These are phyloP conservation scores for Apophysomyces variabilis DNA, from an alignment of 371 early-diverging fungal species.

Conservation along the genomic window DNA sequence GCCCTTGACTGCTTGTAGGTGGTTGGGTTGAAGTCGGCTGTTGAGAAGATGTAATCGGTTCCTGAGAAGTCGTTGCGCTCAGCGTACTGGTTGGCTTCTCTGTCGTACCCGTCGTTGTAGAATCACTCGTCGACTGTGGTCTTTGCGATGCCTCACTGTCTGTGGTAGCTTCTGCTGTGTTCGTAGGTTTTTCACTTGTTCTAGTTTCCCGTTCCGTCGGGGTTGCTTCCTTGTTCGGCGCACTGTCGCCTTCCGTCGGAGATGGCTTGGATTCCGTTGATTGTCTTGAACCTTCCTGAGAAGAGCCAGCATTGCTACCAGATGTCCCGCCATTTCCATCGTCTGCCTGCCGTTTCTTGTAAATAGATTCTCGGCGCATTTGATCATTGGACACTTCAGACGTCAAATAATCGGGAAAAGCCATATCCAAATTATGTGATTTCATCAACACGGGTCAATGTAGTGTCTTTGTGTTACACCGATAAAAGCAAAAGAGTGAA, in stretches of 20 bases:
- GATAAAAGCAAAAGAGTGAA: not conserved
- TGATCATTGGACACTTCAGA: not conserved
- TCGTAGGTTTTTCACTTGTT: not conserved
- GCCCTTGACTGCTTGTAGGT: not conserved
- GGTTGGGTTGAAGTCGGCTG: no score
- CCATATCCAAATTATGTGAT: not conserved
- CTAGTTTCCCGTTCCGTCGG: constrained; percentile 8
- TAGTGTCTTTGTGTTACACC: not conserved
- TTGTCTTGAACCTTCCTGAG: not conserved
- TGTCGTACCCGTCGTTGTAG: not conserved
- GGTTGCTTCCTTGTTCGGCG: constrained; percentile 15
- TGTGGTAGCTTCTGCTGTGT: constrained; percentile 1
- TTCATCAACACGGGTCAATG: not conserved
- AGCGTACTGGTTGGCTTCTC: not conserved
- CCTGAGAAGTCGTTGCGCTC: not conserved
- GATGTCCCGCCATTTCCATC: not conserved
- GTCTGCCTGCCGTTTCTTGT: not conserved
- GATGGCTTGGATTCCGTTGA: constrained; percentile 13
- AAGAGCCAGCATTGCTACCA: not conserved
- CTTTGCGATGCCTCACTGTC: not conserved
- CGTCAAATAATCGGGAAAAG: not conserved
- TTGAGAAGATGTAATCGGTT: not conserved
- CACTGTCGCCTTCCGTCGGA: constrained; percentile 9
- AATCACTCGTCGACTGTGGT: not conserved
- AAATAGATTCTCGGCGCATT: not conserved